Evolutionary conservation across 2,329 filamentous ascomycete species (phyloP).

Genomic region (Sporothrix brunneoviolacea): DNA sequence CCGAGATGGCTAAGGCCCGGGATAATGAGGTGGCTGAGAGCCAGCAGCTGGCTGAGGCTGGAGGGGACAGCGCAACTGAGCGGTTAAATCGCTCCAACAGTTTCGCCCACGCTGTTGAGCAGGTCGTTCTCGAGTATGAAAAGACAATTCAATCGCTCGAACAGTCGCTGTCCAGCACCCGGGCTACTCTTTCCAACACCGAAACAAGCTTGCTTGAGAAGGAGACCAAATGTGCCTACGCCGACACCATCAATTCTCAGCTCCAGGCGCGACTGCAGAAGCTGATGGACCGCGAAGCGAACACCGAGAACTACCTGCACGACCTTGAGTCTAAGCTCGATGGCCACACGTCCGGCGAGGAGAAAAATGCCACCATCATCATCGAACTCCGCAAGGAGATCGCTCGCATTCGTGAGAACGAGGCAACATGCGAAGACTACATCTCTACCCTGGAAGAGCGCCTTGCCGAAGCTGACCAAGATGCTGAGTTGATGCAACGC

Average conservation of each 20-base stretch:
- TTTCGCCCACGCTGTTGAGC: slow-evolving; percentile 91
- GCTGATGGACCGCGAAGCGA: slow-evolving; percentile 81
- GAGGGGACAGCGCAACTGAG: slow-evolving; percentile 75
- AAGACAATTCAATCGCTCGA: slow-evolving; percentile 96
- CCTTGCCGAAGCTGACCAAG: slow-evolving; percentile 90
- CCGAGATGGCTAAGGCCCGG: slow-evolving; percentile 81
- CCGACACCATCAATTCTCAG: slow-evolving; percentile 87
- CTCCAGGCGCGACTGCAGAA: slow-evolving; percentile 88
- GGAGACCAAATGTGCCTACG: slow-evolving; percentile 87
- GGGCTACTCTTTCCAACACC: slow-evolving; percentile 71
- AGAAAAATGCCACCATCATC: slow-evolving; percentile 82
- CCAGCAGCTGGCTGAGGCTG: slow-evolving; percentile 50
- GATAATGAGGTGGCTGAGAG: slow-evolving; percentile 60
- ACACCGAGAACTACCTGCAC: slow-evolving; percentile 86
- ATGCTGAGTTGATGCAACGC: slow-evolving; percentile 92
- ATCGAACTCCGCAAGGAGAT: slow-evolving; percentile 88
- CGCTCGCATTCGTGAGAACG: slow-evolving; percentile 78
- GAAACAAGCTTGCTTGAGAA: slow-evolving; percentile 86
- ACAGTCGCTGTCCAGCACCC: slow-evolving; percentile 81
- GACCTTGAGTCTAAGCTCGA: slow-evolving; percentile 88
- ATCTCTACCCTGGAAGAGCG: slow-evolving; percentile 95
- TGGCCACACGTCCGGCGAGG: slow-evolving; percentile 82
- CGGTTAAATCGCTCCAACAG: slow-evolving; percentile 90
- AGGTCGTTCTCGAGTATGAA: slow-evolving; percentile 94
- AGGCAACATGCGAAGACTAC: slow-evolving; percentile 87